Base-by-base conservation (phyloP, 2,329 filamentous ascomycete genomes). In the Pseudonectria buxi region DNA sequence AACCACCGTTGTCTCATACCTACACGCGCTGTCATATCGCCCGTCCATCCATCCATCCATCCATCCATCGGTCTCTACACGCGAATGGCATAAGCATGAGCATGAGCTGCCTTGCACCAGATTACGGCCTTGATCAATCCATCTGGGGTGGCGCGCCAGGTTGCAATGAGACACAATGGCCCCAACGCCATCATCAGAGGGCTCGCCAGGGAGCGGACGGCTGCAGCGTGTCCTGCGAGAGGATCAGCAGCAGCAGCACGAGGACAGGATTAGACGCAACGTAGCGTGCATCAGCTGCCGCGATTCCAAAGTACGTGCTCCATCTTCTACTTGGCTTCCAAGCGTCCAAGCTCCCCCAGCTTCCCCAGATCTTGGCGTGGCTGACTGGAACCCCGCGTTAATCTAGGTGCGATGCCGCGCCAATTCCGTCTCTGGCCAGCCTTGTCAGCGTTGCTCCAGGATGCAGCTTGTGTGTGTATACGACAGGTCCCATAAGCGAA, bases 401-500 rank as follows among this genome's bases (percentile, higher is more conserved):
- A 11, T 26, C 30, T 43, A 69, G 65, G 67, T 70, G 16, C 63
- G 65, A 37, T 70, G 67, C 50, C 63, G 63, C 46, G 56, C 63
- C 13, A 65, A 61, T 44, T 45, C 54, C 11, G 50, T 53, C 10
- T 47, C 55, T 3, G 63, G 62, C 33, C 57, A 66, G 45, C 61
- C 64, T 18, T 70, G 67, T 35, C 62, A 66, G 39, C 59, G 67
- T 30, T 70, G 67, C 40, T 52, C 59, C 38, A 70, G 69, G 53
- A 51, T 69, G 15, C 51, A 61, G 26, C 51, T 68, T 22, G 46
- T 58, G 13, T 70, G 67, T 35, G 59, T 69, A 10, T 64, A 70
- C 22, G 66, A 70, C 46, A 69, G 65, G 47, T 58, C 59, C 32
- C 67, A 70, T 39, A 70, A 69, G 51, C 58, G 67, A 40, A 58